Conservation (phyloP, 805 yeast species). For the Ogataea neopini region DNA sequence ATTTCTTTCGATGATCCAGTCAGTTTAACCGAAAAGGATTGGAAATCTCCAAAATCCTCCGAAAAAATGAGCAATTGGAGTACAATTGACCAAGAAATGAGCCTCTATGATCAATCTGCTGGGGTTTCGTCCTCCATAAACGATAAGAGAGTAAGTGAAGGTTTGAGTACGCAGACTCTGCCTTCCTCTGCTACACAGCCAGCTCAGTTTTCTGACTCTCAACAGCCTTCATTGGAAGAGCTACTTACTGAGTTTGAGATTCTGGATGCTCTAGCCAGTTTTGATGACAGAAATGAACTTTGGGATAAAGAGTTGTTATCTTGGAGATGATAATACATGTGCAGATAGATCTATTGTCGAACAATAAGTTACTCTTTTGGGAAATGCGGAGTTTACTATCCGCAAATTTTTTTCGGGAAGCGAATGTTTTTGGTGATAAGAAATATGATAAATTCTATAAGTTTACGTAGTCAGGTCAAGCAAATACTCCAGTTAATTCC, state of each 20-base stretch:
- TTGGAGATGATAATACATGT: constrained; percentile 6
- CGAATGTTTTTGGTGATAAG: too few relatives aligned
- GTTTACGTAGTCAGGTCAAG: too few relatives aligned
- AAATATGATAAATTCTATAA: too few relatives aligned
- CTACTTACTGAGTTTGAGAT: constrained; percentile 19
- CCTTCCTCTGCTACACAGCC: not conserved
- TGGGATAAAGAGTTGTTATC: constrained; percentile 15
- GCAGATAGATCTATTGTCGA: not conserved
- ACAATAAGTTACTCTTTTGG: not conserved
- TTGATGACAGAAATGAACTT: constrained; percentile 9
- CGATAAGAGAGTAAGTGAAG: not conserved
- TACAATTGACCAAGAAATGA: not conserved
- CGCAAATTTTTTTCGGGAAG: constrained; percentile 1
- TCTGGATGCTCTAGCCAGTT: constrained; percentile 14
- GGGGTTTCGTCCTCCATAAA: not conserved
- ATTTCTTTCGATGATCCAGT: too few relatives aligned
- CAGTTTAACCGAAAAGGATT: too few relatives aligned
- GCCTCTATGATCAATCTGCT: not conserved
- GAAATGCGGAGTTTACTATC: not conserved
- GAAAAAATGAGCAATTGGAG: too few relatives aligned
- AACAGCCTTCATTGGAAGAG: constrained; percentile 16
- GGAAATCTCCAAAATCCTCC: too few relatives aligned
- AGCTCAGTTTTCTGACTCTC: not conserved
- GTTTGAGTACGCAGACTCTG: not conserved
- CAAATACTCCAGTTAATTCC: too few relatives aligned